Evolutionary conservation across 2,329 filamentous ascomycete species (phyloP).

Genomic region (Aspergillus sp.): DNA sequence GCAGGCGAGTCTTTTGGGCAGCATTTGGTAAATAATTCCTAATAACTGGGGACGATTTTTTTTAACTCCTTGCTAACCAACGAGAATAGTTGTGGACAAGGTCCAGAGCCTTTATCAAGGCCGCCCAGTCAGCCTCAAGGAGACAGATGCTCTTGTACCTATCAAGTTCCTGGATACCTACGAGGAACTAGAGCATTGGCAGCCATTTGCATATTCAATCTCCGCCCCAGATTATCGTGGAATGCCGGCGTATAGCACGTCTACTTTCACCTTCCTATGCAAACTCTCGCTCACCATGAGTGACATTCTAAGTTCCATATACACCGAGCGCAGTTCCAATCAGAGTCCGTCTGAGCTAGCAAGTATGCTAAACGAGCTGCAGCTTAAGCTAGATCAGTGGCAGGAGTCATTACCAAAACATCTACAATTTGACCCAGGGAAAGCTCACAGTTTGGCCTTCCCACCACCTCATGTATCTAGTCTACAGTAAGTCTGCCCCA

Average conservation of each 20-base stretch:
- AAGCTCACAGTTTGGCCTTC: not conserved
- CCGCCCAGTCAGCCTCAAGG: not conserved
- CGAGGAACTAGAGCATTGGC: slow-evolving; percentile 5
- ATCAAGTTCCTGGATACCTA: not conserved
- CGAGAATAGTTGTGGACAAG: slow-evolving; percentile 42
- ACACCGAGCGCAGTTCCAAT: not conserved
- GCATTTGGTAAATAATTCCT: slow-evolving; percentile 18
- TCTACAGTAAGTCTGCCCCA: not conserved
- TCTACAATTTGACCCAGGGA: not conserved
- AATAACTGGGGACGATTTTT: not conserved
- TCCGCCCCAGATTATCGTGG: not conserved
- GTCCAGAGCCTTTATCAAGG: slow-evolving; percentile 4
- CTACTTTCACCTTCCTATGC: not conserved
- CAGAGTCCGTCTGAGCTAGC: not conserved
- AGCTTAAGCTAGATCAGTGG: not conserved
- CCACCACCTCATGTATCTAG: not conserved
- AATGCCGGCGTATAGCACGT: not conserved
- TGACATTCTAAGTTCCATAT: not conserved
- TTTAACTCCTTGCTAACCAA: not conserved
- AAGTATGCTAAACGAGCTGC: not conserved
- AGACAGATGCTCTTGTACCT: not conserved
- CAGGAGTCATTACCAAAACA: not conserved
- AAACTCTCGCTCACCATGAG: slow-evolving; percentile 1
- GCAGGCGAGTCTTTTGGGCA: slow-evolving; percentile 35
- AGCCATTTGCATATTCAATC: not conserved